Percentiles rank a stretch among this genome's conserved stretches.
Conservation (phyloP, 345 rosid genomes). For the Linum usitatissimum region DNA sequence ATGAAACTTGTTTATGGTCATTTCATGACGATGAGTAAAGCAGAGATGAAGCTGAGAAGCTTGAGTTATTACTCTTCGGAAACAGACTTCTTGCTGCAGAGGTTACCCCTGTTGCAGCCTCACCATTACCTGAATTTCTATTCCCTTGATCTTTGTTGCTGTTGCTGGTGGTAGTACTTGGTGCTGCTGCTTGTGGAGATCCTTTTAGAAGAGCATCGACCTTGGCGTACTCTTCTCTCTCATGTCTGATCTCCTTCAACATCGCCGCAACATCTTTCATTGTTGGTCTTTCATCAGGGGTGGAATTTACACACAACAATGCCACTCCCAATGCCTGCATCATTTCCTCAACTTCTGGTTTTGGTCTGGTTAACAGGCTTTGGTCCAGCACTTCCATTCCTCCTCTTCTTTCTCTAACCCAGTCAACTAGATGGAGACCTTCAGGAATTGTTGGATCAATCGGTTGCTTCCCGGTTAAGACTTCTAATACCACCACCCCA, state of each 20-base stretch:
- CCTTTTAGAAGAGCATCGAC: constrained; percentile 63
- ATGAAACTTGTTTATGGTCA: constrained; percentile 14
- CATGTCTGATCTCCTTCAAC: constrained; percentile 80
- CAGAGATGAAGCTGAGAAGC: constrained; percentile 80
- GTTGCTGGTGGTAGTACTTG: constrained; percentile 8
- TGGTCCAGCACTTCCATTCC: constrained; percentile 55
- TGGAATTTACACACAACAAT: constrained; percentile 53
- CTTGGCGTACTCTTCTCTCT: constrained; percentile 68
- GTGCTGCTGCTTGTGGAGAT: constrained; percentile 24
- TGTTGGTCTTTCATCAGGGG: constrained; percentile 75
- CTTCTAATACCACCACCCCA: constrained; percentile 76
- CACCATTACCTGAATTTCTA: constrained; percentile 17
- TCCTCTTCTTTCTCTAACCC: constrained; percentile 67
- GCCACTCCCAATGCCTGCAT: constrained; percentile 75
- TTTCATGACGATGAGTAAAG: constrained; percentile 51
- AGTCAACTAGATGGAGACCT: constrained; percentile 71
- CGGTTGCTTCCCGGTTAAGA: constrained; percentile 83
- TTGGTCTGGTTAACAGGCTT: constrained; percentile 35
- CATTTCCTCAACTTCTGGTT: constrained; percentile 68
- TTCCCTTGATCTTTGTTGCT: constrained; percentile 10
- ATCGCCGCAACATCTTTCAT: constrained; percentile 93
- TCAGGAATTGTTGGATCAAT: constrained; percentile 89
- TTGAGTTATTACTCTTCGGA: constrained; percentile 55
- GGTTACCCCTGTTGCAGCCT: constrained; percentile 46
- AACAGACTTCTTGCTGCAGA: constrained; percentile 20